phyloP scores from a whole-genome alignment of 1,284 basidiomycete genomes.

The Peniophora sp. region DNA sequence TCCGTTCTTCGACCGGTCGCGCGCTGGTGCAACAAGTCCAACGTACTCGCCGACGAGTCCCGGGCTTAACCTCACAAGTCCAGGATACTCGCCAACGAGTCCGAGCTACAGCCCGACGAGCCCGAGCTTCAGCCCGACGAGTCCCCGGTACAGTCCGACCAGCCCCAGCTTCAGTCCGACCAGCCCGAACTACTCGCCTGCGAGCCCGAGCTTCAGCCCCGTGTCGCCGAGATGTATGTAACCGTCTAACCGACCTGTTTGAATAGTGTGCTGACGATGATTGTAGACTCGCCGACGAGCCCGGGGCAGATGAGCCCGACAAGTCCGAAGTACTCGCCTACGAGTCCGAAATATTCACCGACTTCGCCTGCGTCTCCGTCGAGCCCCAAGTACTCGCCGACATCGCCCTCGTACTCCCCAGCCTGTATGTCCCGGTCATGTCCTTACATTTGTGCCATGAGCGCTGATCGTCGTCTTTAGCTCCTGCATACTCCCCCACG shows the following conservation, averaged over 20 bases:
- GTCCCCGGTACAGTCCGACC: slow-evolving; percentile 73
- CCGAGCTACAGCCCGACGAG: slow-evolving; percentile 82
- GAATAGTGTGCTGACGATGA: slow-evolving; percentile 7
- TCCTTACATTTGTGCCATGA: not conserved
- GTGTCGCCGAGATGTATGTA: slow-evolving; percentile 74
- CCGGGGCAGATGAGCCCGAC: slow-evolving; percentile 53
- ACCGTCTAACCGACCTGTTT: not conserved
- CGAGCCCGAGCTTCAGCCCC: slow-evolving; percentile 83
- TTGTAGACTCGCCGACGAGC: slow-evolving; percentile 28
- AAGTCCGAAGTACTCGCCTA: slow-evolving; percentile 41
- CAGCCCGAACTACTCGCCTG: slow-evolving; percentile 78
- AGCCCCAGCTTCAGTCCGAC: slow-evolving; percentile 84
- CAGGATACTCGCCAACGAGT: slow-evolving; percentile 83
- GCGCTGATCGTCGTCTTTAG: slow-evolving; percentile 7
- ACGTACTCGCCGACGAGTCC: slow-evolving; percentile 85
- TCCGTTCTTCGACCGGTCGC: slow-evolving; percentile 66
- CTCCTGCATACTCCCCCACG: slow-evolving; percentile 65
- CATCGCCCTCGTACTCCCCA: slow-evolving; percentile 77
- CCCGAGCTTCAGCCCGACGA: slow-evolving; percentile 82
- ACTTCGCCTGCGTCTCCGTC: slow-evolving; percentile 79
- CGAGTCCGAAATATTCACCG: slow-evolving; percentile 81
- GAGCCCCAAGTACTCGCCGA: slow-evolving; percentile 85
- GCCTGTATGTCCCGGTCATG: slow-evolving; percentile 50
- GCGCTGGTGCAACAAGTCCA: slow-evolving; percentile 62
- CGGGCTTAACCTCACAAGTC: slow-evolving; percentile 71